Evolutionary conservation across 306 rosid species (phyloP).

Genomic region (Vigna unguiculata): DNA sequence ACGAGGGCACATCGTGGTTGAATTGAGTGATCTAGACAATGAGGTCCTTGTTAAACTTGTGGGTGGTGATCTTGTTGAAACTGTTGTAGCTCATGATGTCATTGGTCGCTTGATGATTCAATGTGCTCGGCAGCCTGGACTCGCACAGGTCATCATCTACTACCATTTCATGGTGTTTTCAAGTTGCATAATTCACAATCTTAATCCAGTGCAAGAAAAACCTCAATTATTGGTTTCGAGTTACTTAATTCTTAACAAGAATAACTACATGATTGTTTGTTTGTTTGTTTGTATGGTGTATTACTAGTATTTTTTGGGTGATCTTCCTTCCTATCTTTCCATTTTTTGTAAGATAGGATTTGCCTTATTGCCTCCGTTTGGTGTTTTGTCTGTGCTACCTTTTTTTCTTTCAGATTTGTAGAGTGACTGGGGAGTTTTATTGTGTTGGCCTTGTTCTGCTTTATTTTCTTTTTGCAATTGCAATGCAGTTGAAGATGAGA

Average conservation of each 20-base stretch:
- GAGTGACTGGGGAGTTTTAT: conserved; percentile 5
- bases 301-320: background rate
- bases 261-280: conserved; percentile 25
- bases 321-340: background rate
- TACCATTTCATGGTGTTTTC: conserved; percentile 27
- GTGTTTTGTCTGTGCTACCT: conserved; percentile 22
- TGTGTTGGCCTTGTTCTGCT: background rate
- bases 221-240: background rate
- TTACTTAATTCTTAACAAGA: conserved; percentile 19
- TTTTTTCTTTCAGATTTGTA: background rate
- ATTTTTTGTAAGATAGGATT: background rate
- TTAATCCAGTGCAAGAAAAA: conserved; percentile 16
- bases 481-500: conserved; percentile 24
- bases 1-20: conserved; percentile 90
- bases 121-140: conserved; percentile 97
- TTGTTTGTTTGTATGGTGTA: conserved; percentile 23
- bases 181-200: conserved; percentile 31
- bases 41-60: conserved; percentile 95
- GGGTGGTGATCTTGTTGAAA: conserved; percentile 95
- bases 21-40: conserved; percentile 89
- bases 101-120: conserved; percentile 97
- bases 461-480: conserved; percentile 2
- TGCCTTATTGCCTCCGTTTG: conserved; percentile 11
- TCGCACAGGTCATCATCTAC: conserved; percentile 79
- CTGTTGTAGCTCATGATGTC: conserved; percentile 97